A percentile compares a stretch with the other conserved stretches of the same genome.
These are phyloP conservation scores for Suhomyces anneliseae DNA, from an alignment of 1,139 yeast species.

Conservation along the genomic window DNA sequence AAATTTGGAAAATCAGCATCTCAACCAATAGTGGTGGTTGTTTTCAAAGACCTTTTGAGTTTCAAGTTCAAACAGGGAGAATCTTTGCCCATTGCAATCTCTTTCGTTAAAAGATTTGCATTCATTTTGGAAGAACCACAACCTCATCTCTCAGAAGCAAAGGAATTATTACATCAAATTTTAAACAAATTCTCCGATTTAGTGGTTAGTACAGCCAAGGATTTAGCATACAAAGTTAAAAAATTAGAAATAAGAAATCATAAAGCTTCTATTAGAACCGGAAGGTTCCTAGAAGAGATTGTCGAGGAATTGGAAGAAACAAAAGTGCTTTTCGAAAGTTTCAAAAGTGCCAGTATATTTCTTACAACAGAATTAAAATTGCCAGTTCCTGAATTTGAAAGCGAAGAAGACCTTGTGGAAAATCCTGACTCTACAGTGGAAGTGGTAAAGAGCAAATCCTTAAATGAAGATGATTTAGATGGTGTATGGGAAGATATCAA, in stretches of 20 bases:
- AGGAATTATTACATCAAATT: conserved; percentile 26
- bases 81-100: conserved; percentile 47
- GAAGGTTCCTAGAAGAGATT: conserved; percentile 58
- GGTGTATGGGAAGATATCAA: conserved; percentile 69
- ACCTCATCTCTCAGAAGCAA: conserved; percentile 9
- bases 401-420: neutral
- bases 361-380: conserved; percentile 45
- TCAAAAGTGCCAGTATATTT: conserved; percentile 43
- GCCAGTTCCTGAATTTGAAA: conserved; percentile 13
- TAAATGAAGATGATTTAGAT: conserved; percentile 32
- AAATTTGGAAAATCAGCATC: conserved; percentile 19
- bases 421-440: conserved; percentile 18
- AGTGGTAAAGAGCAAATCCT: conserved; percentile 23
- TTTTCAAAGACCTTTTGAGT: conserved; percentile 55
- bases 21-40: conserved; percentile 46
- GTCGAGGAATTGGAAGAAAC: conserved; percentile 42
- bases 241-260: conserved; percentile 43
- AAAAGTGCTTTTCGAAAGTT: conserved; percentile 41
- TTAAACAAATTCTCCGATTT: conserved; percentile 50
- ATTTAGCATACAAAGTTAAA: conserved; percentile 34
- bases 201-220: conserved; percentile 37
- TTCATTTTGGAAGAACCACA: neutral
- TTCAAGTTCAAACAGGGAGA: conserved; percentile 50
- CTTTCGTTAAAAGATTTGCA: conserved; percentile 54
- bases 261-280: conserved; percentile 64